Percentiles rank a stretch among this genome's conserved stretches.
Conservation (phyloP, 2,329 filamentous ascomycete genomes). For the Colletotrichum echinochloae region DNA sequence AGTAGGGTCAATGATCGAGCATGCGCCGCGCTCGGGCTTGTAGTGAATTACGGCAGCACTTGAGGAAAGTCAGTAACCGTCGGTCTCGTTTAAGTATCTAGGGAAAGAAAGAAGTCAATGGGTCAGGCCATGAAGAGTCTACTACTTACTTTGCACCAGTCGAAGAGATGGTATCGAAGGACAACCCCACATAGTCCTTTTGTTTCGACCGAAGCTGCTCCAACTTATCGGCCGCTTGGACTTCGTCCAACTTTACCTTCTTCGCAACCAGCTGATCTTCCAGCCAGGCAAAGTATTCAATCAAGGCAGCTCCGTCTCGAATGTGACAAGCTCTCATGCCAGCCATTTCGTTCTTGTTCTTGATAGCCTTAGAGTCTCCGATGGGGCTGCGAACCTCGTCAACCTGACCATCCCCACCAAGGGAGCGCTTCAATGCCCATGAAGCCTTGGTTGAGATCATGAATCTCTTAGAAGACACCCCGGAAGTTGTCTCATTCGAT, state of each 20-base stretch:
- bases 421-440: constrained; percentile 88
- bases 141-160: constrained; percentile 80
- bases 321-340: constrained; percentile 97
- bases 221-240: constrained; percentile 90
- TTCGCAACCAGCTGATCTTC: constrained; percentile 86
- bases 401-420: constrained; percentile 87
- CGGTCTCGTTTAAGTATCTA: background rate
- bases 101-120: background rate
- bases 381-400: constrained; percentile 91
- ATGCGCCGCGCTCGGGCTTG: constrained; percentile 85
- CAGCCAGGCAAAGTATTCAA: constrained; percentile 95
- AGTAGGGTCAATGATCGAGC: constrained; percentile 84
- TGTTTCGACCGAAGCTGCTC: constrained; percentile 77
- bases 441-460: constrained; percentile 89
- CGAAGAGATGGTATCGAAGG: constrained; percentile 95
- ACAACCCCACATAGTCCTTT: constrained; percentile 86
- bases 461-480: constrained; percentile 70
- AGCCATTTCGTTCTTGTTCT: constrained; percentile 88
- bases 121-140: background rate
- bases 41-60: constrained; percentile 96
- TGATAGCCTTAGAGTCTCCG: constrained; percentile 91
- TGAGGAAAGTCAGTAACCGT: background rate
- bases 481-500: constrained; percentile 42
- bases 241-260: constrained; percentile 83
- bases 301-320: constrained; percentile 90